Base-by-base conservation (phyloP, 345 rosid species). In the Odontarrhena argentea region DNA sequence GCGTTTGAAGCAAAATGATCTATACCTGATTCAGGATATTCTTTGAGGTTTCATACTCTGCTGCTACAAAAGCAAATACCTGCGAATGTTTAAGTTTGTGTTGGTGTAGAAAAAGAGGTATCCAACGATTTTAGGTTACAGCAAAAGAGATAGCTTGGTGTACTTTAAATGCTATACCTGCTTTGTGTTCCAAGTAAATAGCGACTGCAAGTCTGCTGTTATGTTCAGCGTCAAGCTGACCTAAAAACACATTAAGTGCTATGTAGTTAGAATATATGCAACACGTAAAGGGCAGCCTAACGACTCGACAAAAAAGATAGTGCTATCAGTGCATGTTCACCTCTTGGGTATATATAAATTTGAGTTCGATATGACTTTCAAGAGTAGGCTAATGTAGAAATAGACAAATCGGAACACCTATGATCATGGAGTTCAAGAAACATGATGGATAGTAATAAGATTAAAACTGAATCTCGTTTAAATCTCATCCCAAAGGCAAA, bases 161-260 rank as follows among this genome's bases (percentile, higher is more conserved):
- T 40, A 50, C 3, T 8, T 24, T 1, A 2, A 35, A 74, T 45
- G 52, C 8, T 59, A 61, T 73, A 93, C 98, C 96, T 90, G 97
- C 76, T 93, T 90, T 0, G 98, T 90, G 83, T 93, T 93, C 98
- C 98, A 90, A 38, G 97, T 86, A 74, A 86, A 93, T 48, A 90
- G 69, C 30, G 98, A 85, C 77, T 86, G 92, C 59, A 93, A 75
- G 71, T 93, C 94, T 1, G 95, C 96, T 50, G 98, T 77, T 79
- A 93, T 82, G 70, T 93, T 93, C 84, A 93, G 75, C 8, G 89
- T 88, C 76, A 93, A 71, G 84, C 97, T 93, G 74, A 93, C 92
- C 98, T 93, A 46, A 73, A 79, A 59, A 73, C 57, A 40, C 52
- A 44, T 38, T 13, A 70, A 65, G 42, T 28, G 14, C 44, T 7